Conservation (phyloP, 441 rosid species). For the Gossypium trilobum region DNA sequence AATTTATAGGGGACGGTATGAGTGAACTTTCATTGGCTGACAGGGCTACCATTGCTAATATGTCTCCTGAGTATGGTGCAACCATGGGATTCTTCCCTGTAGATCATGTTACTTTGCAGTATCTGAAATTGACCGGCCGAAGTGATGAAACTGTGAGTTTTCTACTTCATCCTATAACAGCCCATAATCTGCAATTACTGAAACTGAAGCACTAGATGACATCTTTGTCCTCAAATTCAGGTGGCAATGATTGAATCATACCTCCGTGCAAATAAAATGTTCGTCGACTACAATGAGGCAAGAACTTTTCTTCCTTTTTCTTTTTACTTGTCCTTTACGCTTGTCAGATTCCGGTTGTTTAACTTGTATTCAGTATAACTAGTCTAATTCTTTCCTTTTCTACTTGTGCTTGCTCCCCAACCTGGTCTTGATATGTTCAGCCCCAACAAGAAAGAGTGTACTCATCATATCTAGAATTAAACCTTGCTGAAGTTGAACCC, state of each 20-base stretch:
- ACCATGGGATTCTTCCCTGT: conserved; percentile 99
- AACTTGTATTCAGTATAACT: background rate
- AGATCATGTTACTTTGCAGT: conserved; percentile 88
- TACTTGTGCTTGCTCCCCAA: background rate
- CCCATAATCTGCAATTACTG: conserved; percentile 9
- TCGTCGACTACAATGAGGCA: conserved; percentile 87
- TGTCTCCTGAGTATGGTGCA: conserved; percentile 99
- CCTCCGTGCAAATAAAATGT: conserved; percentile 92
- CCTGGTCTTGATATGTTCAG: conserved; percentile 33
- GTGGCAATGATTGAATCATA: conserved; percentile 90
- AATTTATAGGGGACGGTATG: conserved; percentile 75
- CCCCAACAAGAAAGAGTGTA: conserved; percentile 82
- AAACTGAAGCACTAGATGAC: conserved; percentile 18
- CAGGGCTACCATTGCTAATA: conserved; percentile 97
- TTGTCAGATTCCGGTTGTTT: background rate
- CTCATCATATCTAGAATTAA: conserved; percentile 74
- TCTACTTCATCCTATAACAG: background rate
- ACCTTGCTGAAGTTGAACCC: conserved; percentile 78
- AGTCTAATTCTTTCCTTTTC: background rate
- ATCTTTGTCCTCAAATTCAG: conserved; percentile 27
- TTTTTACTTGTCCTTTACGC: background rate
- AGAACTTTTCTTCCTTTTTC: background rate
- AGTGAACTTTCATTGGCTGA: conserved; percentile 91
- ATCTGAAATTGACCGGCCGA: conserved; percentile 94
- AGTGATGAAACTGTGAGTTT: conserved; percentile 86